Base-by-base conservation (phyloP, 768 basidiomycete genomes). In the Trametes coccinea region DNA sequence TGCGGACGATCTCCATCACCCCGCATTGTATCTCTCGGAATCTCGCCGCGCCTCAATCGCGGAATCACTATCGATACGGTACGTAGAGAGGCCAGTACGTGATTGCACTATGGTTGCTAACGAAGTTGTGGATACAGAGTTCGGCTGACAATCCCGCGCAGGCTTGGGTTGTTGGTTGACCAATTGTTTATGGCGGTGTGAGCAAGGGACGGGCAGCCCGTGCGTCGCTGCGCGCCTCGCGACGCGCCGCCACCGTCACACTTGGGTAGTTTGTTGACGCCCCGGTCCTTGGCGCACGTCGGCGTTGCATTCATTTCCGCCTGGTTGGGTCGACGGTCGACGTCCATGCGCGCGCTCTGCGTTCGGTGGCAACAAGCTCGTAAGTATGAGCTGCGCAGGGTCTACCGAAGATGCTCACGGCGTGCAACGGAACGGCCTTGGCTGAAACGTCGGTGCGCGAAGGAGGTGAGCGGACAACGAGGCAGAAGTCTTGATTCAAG, bases 121-220 rank as follows among this genome's bases (percentile, higher is more conserved):
- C 14, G n/a, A 43, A n/a, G 41, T 5, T 43, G 41, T 43, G n/a
- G 14, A 13, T 43, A 14, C 7, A 37, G 34, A 11, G 6, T 37
- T 43, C 41, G 41, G 41, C 13, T 43, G 13, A n/a, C 41, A 8
- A 14, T 43, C 7, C 41, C 41, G 22, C 7, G 40, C 10, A 6
- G 45, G 33, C 17, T 27, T 47, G 45, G 45, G 30, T 22, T 11
- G 14, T 17, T 44, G 53, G 51, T 6, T 22, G 39, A 4, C 30
- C 9, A 30, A 17, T 56, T 56, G 55, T 56, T 56, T 56, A 41
- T 39, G 31, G 34, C 46, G 46, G 55, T 56, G 55, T 48, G 46
- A 56, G 55, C 55, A 34, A 47, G 16, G 16, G 44, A 5, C 8
- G 41, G 14, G 10, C 41, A 5, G 7, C 9, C 13, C 10, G 41